Evolutionary conservation across 176 grass and related monocot genomes (phyloP).

Genomic region (Oryza australiensis): DNA sequence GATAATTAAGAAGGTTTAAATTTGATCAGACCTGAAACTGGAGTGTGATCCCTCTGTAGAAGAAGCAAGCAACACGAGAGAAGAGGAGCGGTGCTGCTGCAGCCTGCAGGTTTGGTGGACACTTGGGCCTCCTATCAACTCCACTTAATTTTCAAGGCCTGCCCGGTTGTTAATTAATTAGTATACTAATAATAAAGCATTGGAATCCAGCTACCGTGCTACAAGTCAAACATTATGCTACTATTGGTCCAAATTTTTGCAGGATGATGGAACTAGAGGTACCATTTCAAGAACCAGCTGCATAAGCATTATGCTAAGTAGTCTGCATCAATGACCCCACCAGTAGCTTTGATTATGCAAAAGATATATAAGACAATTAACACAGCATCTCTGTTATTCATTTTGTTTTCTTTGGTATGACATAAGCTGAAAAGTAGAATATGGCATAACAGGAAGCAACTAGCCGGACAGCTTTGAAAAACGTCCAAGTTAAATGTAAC

Average conservation of each 20-base stretch:
- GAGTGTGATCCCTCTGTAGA: slow-evolving; percentile 25
- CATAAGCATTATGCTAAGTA: slow-evolving; percentile 16
- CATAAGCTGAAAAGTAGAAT: slow-evolving; percentile 18
- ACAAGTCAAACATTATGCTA: slow-evolving; percentile 33
- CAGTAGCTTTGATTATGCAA: not conserved
- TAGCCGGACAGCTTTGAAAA: slow-evolving; percentile 5
- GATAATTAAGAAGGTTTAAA: not conserved
- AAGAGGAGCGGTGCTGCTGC: not conserved
- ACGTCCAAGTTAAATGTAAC: slow-evolving; percentile 19
- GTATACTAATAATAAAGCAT: not conserved
- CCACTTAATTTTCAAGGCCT: slow-evolving; percentile 7
- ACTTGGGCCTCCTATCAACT: slow-evolving; percentile 15
- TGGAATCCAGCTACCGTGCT: slow-evolving; percentile 20
- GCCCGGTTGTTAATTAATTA: not conserved
- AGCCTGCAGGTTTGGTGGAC: not conserved
- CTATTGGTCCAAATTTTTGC: not conserved
- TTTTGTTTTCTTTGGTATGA: slow-evolving; percentile 2
- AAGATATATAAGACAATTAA: not conserved
- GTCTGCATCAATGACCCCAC: slow-evolving; percentile 5
- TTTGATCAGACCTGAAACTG: slow-evolving; percentile 26
- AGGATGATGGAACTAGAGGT: not conserved
- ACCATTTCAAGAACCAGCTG: slow-evolving; percentile 4
- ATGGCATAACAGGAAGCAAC: slow-evolving; percentile 22
- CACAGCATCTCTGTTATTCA: not conserved
- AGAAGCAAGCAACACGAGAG: slow-evolving; percentile 10